phyloP scores from a whole-genome alignment of 345 rosid genomes.

The Melaleuca alternifolia region DNA sequence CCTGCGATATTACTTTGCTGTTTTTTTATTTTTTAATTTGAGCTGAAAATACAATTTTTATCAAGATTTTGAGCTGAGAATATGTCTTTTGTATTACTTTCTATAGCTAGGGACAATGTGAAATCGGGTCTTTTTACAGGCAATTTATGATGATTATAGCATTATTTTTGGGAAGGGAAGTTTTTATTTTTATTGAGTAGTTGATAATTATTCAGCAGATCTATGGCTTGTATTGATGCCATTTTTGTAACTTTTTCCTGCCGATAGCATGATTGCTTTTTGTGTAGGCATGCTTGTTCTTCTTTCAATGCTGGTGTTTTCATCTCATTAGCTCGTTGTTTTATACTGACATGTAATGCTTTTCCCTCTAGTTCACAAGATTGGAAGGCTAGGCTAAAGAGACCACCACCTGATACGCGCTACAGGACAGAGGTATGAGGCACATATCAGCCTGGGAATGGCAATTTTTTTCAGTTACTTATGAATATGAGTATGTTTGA shows the following conservation, averaged over 20 bases:
- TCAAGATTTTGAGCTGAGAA: not conserved
- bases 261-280: not conserved
- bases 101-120: not conserved
- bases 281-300: not conserved
- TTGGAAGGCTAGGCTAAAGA: constrained; percentile 75
- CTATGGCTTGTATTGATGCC: not conserved
- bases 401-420: constrained; percentile 73
- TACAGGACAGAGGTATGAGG: constrained; percentile 73
- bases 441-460: not conserved
- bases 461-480: not conserved
- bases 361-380: constrained; percentile 48
- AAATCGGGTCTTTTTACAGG: not conserved
- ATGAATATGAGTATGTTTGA: not conserved
- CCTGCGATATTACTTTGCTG: too few relatives aligned
- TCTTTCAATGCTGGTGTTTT: not conserved
- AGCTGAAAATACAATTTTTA: not conserved
- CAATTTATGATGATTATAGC: not conserved
- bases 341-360: not conserved
- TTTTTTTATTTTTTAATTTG: too few relatives aligned
- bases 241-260: not conserved
- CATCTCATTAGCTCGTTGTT: not conserved
- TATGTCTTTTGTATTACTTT: not conserved
- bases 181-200: not conserved
- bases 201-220: not conserved
- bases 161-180: not conserved